These are phyloP conservation scores for Avicennia marina DNA, from an alignment of 257 asterid genomes.

Conservation along the genomic window DNA sequence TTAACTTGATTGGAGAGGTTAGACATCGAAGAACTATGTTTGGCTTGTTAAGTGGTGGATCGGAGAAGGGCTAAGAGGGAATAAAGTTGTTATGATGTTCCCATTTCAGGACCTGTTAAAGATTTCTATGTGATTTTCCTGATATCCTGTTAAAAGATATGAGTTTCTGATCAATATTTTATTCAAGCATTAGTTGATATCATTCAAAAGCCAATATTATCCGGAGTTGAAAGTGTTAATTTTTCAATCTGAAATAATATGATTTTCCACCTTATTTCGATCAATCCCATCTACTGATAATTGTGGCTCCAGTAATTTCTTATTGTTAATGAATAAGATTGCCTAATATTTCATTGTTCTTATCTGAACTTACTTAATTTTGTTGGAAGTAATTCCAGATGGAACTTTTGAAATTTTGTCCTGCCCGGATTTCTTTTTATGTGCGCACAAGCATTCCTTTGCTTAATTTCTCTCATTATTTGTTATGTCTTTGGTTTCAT, in stretches of 20 bases:
- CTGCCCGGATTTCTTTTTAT: not conserved
- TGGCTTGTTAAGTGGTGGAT: too few relatives aligned
- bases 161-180: too few relatives aligned
- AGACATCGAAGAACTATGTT: too few relatives aligned
- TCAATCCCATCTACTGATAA: not conserved
- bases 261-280: not conserved
- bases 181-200: too few relatives aligned
- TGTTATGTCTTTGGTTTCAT: not conserved
- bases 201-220: too few relatives aligned
- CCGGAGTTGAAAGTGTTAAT: too few relatives aligned
- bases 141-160: too few relatives aligned
- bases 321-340: not conserved
- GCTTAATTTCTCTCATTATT: not conserved
- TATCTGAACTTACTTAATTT: not conserved
- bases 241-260: not conserved
- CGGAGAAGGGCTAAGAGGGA: too few relatives aligned
- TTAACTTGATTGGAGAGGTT: too few relatives aligned
- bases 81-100: too few relatives aligned
- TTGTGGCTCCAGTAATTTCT: not conserved
- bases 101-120: too few relatives aligned
- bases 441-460: not conserved
- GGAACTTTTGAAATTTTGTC: not conserved
- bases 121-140: too few relatives aligned
- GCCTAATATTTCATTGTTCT: not conserved
- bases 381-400: not conserved